Evolutionary conservation across 805 yeast species (phyloP).

Genomic region (Starmerella khaoyaiensis): DNA sequence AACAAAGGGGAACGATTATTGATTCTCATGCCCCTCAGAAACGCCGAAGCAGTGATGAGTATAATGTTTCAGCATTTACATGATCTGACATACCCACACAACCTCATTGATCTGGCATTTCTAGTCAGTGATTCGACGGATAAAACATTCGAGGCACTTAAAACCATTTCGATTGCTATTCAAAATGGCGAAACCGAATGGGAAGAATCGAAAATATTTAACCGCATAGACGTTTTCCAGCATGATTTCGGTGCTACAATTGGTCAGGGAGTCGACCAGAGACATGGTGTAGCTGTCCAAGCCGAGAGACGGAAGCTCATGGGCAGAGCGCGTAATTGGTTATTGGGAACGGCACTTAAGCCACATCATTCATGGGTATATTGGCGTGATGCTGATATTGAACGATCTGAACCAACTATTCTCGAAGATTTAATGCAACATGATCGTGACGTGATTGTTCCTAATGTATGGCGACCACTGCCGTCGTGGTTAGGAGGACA

Average conservation of each 20-base stretch:
- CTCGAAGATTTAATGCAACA: slow-evolving; percentile 89
- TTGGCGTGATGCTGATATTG: slow-evolving; percentile 98
- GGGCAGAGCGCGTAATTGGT: slow-evolving; percentile 95
- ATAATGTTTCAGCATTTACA: slow-evolving; percentile 71
- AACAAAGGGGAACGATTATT: slow-evolving; percentile 58
- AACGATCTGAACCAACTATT: slow-evolving; percentile 70
- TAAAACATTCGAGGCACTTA: slow-evolving; percentile 37
- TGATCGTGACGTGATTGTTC: slow-evolving; percentile 82
- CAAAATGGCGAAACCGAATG: slow-evolving; percentile 35
- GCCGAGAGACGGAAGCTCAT: slow-evolving; percentile 88
- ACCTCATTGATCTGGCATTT: slow-evolving; percentile 63
- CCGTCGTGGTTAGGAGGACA: slow-evolving; percentile 81
- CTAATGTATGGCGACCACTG: slow-evolving; percentile 95
- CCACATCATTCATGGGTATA: slow-evolving; percentile 94
- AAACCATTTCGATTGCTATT: slow-evolving; percentile 38
- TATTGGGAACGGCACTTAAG: slow-evolving; percentile 68
- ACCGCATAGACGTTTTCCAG: slow-evolving; percentile 68
- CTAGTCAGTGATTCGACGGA: slow-evolving; percentile 81
- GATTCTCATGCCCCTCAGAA: slow-evolving; percentile 79
- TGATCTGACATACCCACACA: slow-evolving; percentile 68
- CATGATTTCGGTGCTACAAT: slow-evolving; percentile 88
- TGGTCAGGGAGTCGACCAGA: slow-evolving; percentile 83
- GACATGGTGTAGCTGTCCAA: slow-evolving; percentile 94
- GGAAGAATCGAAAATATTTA: slow-evolving; percentile 38
- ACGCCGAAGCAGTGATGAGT: slow-evolving; percentile 77